Base-by-base conservation (phyloP, 2,329 filamentous ascomycete genomes). In the Ilyonectria destructans region DNA sequence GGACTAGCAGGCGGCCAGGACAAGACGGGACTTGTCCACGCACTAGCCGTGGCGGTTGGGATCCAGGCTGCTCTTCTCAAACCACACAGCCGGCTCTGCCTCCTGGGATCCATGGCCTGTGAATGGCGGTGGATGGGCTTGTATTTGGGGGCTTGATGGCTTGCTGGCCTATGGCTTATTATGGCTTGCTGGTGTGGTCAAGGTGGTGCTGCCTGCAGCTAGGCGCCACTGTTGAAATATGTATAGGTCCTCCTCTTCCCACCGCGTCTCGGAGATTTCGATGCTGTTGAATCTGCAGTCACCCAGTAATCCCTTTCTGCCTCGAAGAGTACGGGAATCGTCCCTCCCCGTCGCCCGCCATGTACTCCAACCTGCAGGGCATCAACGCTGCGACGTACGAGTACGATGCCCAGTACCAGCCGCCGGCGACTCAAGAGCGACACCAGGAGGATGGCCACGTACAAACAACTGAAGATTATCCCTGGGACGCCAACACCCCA, bases 321-420 rank as follows among this genome's bases (percentile, higher is more conserved):
- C 70, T 59, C 57, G 58, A 59, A 56, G 68, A 69, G 37, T 29
- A 48, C 51, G 55, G 37, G 31, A 65, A 58, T 59, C 45, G 31
- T 19, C 54, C 2, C 37, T 6, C 21, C 45, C n/a, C 35, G 51
- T 62, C 23, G 43, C 48, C 46, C 46, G 52, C n/a, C 45, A 76
- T 76, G 74, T 68, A 71, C 58, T 67, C 73, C 43, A 56, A 59
- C 6, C 71, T 72, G 61, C 63, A 59, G 46, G 66, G 73, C n/a
- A 45, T 58, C 51, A 59, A 69, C 57, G 59, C 71, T 29, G 37
- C 65, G 29, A 57, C 59, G 19, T 62, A 68, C 59, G 60, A 60
- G 57, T 71, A 68, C 56, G 55, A 69, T 19, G 71, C 70, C 26
- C 70, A 67, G 40, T 76, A 76, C 58, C 70, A 73, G 57, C 74